Percentiles rank a stretch among this genome's conserved stretches.
Conservation (phyloP, 1,284 basidiomycete species). For the Rhodofomes roseus region DNA sequence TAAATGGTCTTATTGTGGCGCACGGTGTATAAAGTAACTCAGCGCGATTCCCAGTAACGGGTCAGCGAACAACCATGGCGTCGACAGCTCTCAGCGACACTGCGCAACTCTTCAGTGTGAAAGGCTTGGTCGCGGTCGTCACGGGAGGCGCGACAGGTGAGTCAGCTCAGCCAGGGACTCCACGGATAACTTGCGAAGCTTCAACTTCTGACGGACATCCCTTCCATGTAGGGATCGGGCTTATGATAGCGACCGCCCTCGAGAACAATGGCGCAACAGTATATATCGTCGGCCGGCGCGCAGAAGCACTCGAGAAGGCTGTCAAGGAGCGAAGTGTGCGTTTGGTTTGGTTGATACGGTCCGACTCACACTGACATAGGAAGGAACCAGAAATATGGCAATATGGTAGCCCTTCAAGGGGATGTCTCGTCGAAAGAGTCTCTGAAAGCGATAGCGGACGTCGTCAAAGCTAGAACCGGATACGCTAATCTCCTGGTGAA, state of each 20-base stretch:
- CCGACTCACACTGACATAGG: too few species aligned
- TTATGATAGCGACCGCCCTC: slow-evolving; percentile 70
- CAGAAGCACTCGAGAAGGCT: slow-evolving; percentile 54
- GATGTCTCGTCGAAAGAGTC: slow-evolving; percentile 60
- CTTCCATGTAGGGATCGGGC: slow-evolving; percentile 52
- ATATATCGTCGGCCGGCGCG: slow-evolving; percentile 66
- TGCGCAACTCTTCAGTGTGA: slow-evolving; percentile 51
- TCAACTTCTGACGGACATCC: not conserved
- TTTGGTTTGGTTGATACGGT: not conserved
- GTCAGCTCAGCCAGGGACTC: not conserved
- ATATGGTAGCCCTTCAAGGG: slow-evolving; percentile 60
- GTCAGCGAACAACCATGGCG: not conserved
- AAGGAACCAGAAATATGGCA: slow-evolving; percentile 47
- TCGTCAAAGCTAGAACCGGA: slow-evolving; percentile 54
- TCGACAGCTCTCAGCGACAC: slow-evolving; percentile 24
- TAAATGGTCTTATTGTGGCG: too few species aligned
- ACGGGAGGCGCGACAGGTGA: slow-evolving; percentile 70
- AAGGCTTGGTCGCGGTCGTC: slow-evolving; percentile 60
- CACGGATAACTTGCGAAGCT: not conserved
- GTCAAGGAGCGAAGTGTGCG: slow-evolving; percentile 41
- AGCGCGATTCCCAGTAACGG: not conserved
- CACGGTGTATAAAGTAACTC: too few species aligned
- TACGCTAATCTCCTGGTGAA: slow-evolving; percentile 71
- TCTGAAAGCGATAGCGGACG: slow-evolving; percentile 48
- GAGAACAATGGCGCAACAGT: slow-evolving; percentile 73